Evolutionary conservation across 768 basidiomycete genomes (phyloP).

Genomic region (Boletus vermiculosoides): DNA sequence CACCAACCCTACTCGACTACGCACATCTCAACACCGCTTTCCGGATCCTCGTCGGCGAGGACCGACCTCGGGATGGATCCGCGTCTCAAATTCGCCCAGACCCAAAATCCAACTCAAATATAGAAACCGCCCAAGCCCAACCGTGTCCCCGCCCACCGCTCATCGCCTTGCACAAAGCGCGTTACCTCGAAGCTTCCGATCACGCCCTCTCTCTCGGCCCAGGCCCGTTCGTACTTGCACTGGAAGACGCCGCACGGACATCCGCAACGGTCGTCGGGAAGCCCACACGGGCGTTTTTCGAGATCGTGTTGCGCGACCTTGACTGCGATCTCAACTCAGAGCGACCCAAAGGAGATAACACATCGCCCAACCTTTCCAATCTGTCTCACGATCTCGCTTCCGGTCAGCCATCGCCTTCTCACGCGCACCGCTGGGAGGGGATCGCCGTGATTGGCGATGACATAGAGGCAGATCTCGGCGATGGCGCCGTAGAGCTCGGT

Average conservation of each 20-base stretch:
- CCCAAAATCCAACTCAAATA: too few relatives aligned
- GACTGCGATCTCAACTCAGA: slow-evolving; percentile 6
- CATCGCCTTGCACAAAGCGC: slow-evolving; percentile 60
- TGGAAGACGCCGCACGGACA: slow-evolving; percentile 52
- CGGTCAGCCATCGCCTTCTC: too few relatives aligned
- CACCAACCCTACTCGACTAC: slow-evolving; percentile 53
- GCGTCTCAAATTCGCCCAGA: background rate
- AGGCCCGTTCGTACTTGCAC: slow-evolving; percentile 64
- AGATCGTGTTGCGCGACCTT: slow-evolving; percentile 52
- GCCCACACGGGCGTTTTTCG: slow-evolving; percentile 57
- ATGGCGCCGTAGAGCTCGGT: slow-evolving; percentile 57
- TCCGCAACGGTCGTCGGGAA: slow-evolving; percentile 62
- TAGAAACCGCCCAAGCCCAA: too few relatives aligned
- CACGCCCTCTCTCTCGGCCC: slow-evolving; percentile 61
- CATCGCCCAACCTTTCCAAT: background rate
- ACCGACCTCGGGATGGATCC: slow-evolving; percentile 5
- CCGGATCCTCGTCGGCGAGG: slow-evolving; percentile 54
- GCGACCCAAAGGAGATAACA: background rate
- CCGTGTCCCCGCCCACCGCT: slow-evolving; percentile 32
- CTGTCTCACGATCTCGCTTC: background rate
- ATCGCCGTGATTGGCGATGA: slow-evolving; percentile 67
- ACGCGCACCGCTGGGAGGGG: slow-evolving; percentile 7
- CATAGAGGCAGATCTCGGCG: slow-evolving; percentile 59
- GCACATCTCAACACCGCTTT: slow-evolving; percentile 61
- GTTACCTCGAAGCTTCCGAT: slow-evolving; percentile 47